Evolutionary conservation across 2,329 filamentous ascomycete species (phyloP).

Genomic region (Clonostachys rhizophaga): DNA sequence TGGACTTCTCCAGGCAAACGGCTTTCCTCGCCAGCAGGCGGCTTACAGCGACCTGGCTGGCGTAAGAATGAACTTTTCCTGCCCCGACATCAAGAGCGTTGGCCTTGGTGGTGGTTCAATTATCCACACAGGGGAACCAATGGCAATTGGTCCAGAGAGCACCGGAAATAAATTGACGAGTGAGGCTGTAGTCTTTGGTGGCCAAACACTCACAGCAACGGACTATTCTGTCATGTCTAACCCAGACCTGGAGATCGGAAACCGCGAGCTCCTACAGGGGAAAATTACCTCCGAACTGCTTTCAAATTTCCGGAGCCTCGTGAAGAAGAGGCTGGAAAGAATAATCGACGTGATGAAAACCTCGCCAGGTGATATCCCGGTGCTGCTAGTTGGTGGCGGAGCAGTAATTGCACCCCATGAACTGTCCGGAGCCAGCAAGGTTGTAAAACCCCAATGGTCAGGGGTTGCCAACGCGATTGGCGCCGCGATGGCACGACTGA

Average conservation of each 20-base stretch:
- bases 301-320: constrained; percentile 25
- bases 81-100: constrained; percentile 53
- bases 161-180: constrained; percentile 52
- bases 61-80: constrained; percentile 57
- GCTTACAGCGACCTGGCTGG: constrained; percentile 59
- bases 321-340: constrained; percentile 47
- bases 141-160: constrained; percentile 56
- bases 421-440: constrained; percentile 49
- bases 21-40: constrained; percentile 59
- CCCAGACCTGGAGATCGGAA: constrained; percentile 29
- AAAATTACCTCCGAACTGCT: constrained; percentile 24
- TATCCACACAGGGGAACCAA: constrained; percentile 29
- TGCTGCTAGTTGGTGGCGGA: constrained; percentile 60
- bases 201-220: constrained; percentile 51
- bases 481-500: constrained; percentile 57
- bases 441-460: constrained; percentile 51
- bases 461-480: constrained; percentile 62
- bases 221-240: constrained; percentile 40
- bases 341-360: constrained; percentile 60
- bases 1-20: constrained; percentile 53
- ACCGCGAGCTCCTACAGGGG: constrained; percentile 25
- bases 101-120: constrained; percentile 56
- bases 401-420: constrained; percentile 51
- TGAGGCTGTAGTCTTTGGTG: constrained; percentile 52
- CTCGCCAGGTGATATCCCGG: constrained; percentile 51